phyloP scores from a whole-genome alignment of 75 land plant genomes.

The Chamaecyparis obtusa region DNA sequence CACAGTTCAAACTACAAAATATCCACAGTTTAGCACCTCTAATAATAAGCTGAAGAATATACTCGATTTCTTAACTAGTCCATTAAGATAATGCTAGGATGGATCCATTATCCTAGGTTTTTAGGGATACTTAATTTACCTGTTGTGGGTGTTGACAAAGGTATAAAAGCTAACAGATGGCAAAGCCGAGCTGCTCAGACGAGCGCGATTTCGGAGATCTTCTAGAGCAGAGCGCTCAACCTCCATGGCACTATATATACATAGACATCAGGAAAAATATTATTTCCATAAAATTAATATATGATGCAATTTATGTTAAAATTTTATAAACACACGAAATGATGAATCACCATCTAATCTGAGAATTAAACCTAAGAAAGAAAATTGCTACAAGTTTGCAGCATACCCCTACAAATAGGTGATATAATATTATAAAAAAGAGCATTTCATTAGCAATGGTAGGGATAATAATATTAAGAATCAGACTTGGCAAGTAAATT shows the following conservation, averaged over 20 bases:
- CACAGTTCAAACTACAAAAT: conserved; percentile 77
- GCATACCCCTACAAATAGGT: not conserved
- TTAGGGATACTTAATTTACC: conserved; percentile 31
- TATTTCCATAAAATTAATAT: not conserved
- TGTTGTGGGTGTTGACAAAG: conserved; percentile 88
- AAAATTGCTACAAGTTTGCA: not conserved
- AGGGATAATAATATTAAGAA: not conserved
- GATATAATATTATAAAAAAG: not conserved
- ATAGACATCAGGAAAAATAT: not conserved
- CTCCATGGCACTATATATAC: conserved; percentile 56
- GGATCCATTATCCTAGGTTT: not conserved
- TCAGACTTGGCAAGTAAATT: too few relatives aligned
- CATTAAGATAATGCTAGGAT: not conserved
- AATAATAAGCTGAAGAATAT: not conserved
- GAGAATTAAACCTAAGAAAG: too few relatives aligned
- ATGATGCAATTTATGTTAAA: not conserved
- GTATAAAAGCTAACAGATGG: conserved; percentile 98
- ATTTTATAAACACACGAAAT: not conserved
- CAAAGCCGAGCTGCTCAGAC: conserved; percentile 71
- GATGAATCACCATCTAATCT: not conserved
- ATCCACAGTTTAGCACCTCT: not conserved
- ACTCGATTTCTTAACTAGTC: not conserved
- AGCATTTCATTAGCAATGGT: not conserved
- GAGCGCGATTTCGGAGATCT: conserved; percentile 87
- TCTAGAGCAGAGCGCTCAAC: conserved; percentile 80